Conservation (phyloP, 371 early-diverging fungal genomes). For the Apophysomyces elegans region DNA sequence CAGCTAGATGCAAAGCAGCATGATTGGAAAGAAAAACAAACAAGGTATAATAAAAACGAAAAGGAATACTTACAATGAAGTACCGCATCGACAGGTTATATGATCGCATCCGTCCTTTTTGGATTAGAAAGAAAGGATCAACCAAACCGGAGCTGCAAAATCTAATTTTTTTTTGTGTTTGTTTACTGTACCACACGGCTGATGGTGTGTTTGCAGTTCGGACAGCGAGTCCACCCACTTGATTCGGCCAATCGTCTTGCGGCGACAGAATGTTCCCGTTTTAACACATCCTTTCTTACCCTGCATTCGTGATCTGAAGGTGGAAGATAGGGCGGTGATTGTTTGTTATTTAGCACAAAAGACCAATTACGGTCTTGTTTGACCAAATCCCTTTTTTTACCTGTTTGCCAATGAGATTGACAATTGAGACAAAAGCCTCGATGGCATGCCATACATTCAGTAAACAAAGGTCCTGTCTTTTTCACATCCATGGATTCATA, state of each 20-base stretch:
- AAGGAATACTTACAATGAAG: background rate
- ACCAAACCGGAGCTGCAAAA: background rate
- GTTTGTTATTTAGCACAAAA: too few species aligned
- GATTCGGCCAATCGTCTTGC: background rate
- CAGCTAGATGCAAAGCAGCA: background rate
- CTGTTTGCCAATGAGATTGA: conserved; percentile 9
- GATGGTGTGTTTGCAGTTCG: background rate
- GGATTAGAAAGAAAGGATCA: background rate
- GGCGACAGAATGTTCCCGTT: background rate
- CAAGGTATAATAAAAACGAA: too few species aligned
- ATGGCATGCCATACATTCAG: conserved; percentile 12
- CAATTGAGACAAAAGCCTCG: conserved; percentile 14
- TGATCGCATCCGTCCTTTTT: background rate
- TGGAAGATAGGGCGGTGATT: too few species aligned
- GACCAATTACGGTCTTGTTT: too few species aligned
- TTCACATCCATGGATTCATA: background rate
- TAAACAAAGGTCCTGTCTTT: background rate
- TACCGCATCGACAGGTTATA: conserved; percentile 4
- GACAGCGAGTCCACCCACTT: conserved; percentile 5
- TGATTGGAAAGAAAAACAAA: too few species aligned
- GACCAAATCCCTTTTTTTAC: background rate
- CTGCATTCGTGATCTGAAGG: too few species aligned
- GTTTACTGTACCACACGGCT: background rate
- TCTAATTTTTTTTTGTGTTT: background rate
- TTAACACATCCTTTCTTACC: background rate